These are phyloP conservation scores for Talaromyces sp. DNA, from an alignment of 2,329 filamentous ascomycete species.

Conservation along the genomic window DNA sequence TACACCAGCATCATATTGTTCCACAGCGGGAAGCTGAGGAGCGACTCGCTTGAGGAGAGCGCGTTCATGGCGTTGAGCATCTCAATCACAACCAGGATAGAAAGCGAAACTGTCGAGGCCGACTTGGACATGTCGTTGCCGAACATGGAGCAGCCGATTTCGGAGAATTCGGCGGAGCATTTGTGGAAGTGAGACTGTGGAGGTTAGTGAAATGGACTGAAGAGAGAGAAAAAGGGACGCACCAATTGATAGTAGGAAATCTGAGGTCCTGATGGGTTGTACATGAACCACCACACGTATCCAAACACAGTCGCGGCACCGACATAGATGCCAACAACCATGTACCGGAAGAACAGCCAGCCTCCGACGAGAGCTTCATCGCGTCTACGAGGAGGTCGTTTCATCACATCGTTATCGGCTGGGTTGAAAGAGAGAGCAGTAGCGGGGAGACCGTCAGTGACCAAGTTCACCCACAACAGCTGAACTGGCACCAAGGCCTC, in stretches of 20 bases:
- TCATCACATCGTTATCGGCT: conserved; percentile 98
- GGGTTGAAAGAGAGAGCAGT: conserved; percentile 98
- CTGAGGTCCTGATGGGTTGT: conserved; percentile 81
- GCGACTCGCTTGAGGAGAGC: conserved; percentile 87
- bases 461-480: conserved; percentile 96
- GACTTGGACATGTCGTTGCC: conserved; percentile 77
- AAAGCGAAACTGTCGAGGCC: conserved; percentile 88
- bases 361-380: conserved; percentile 89
- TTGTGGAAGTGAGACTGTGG: conserved; percentile 76
- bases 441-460: conserved; percentile 93
- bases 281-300: conserved; percentile 99
- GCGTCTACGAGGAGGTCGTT: conserved; percentile 79
- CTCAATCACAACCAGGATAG: conserved; percentile 90
- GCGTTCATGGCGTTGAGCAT: conserved; percentile 99
- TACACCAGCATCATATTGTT: conserved; percentile 98
- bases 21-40: conserved; percentile 92
- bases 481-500: conserved; percentile 96
- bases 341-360: conserved; percentile 96
- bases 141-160: conserved; percentile 92
- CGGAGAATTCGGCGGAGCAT: conserved; percentile 77
- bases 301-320: conserved; percentile 91
- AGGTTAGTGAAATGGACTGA: conserved; percentile 8
- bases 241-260: conserved; percentile 83
- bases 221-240: conserved; percentile 22
- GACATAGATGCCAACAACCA: conserved; percentile 93